These are phyloP conservation scores for Geosmithia flava DNA, from an alignment of 2,329 filamentous ascomycete genomes.

Conservation along the genomic window DNA sequence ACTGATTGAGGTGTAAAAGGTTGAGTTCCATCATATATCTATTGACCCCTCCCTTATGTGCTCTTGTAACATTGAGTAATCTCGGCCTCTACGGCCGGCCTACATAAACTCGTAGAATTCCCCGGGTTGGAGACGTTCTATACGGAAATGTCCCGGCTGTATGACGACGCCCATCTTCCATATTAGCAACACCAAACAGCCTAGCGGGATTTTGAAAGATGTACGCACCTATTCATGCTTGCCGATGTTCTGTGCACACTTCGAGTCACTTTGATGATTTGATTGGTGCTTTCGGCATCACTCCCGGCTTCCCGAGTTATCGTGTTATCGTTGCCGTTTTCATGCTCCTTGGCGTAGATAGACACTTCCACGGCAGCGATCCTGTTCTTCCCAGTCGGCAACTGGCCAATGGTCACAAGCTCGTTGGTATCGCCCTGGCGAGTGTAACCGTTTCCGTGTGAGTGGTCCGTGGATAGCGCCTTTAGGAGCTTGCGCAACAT, in stretches of 20 bases:
- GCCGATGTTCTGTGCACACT: conserved; percentile 1
- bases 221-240: too few relatives aligned
- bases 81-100: too few relatives aligned
- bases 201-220: too few relatives aligned
- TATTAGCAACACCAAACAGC: too few relatives aligned
- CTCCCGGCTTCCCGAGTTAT: background rate
- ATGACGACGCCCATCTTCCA: too few relatives aligned
- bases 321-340: background rate
- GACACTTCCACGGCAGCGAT: background rate
- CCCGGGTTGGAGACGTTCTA: too few relatives aligned
- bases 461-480: background rate
- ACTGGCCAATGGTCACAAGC: background rate
- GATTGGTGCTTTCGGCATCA: background rate
- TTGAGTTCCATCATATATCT: too few relatives aligned
- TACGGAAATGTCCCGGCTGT: too few relatives aligned
- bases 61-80: too few relatives aligned
- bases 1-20: too few relatives aligned
- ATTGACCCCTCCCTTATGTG: too few relatives aligned
- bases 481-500: conserved; percentile 10
- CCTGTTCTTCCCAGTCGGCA: background rate
- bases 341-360: background rate
- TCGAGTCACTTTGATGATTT: background rate
- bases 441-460: background rate
- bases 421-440: background rate
- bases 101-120: too few relatives aligned